Evolutionary conservation across 495 filamentous ascomycete genomes (phyloP), one percentile per base, ranked within the genome.

Genomic region (Penicillium cosmopolitanum): DNA sequence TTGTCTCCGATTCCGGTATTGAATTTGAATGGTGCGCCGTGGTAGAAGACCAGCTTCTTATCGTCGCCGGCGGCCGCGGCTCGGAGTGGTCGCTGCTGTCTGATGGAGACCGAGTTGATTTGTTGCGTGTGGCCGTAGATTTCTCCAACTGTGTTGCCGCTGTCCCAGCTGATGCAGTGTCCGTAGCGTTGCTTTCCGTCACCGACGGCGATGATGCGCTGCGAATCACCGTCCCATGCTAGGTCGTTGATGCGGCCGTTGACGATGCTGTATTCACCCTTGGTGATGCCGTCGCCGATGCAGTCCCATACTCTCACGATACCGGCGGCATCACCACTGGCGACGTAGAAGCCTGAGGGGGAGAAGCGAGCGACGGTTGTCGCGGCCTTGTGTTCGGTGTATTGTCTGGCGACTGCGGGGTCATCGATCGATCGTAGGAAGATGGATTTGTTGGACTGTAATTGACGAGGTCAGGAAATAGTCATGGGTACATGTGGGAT

Each of bases 221-320:
- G 93, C 51, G 89, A 93, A 73, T 98, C 95, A 48, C 94, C 96
- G 71, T 98, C 95, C 93, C 95, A 98, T 11, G 94, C 92, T 50
- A 98, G 80, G 69, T 98, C 95, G 70, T 95, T 95, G 72, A 98
- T 96, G 48, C 91, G 88, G 34, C 95, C 96, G 52, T 91, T 93
- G 63, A 98, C 92, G 71, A 97, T 97, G 60, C 85, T 84, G 73
- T 96, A 98, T 72, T 98, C 95, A 54, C 93, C 89, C 66, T 85
- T 86, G 53, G 82, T 85, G 48, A 78, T 72, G 18, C 83, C 82
- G 25, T 84, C 80, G 15, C 84, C 82, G 47, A 78, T 72, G 53
- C 78, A 84, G 69, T 97, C 92, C 95, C 95, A 98, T 11, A 98
- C 90, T 53, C 90, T 82, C 40, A 98, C 91, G 46, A 82, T 84